These are phyloP conservation scores for Tetrahymena malaccensis DNA, from an alignment of 73 alveolate genomes.

Conservation along the genomic window DNA sequence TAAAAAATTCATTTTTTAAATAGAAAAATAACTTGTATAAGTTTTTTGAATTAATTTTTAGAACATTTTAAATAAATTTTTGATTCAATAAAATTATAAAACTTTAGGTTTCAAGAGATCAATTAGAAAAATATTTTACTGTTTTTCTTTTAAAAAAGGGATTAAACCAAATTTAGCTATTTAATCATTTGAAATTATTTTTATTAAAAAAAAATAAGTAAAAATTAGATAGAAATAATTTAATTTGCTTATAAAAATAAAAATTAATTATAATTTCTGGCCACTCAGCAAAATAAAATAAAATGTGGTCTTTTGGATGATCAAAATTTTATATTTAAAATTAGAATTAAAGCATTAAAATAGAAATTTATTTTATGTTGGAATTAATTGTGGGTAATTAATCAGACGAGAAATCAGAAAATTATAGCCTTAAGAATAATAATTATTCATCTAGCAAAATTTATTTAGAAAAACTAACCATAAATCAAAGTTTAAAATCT, in stretches of 20 bases:
- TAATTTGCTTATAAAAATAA: neutral
- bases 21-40: too few species aligned
- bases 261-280: neutral
- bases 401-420: neutral
- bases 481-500: neutral
- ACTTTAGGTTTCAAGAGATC: too few species aligned
- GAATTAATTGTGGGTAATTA: neutral
- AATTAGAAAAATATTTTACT: too few species aligned
- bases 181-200: too few species aligned
- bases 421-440: neutral
- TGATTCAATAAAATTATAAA: too few species aligned
- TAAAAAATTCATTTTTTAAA: too few species aligned
- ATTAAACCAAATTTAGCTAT: too few species aligned
- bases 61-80: too few species aligned
- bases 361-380: neutral
- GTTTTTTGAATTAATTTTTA: too few species aligned
- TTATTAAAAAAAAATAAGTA: too few species aligned
- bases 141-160: too few species aligned
- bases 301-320: neutral
- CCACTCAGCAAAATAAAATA: neutral
- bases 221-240: neutral
- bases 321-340: neutral
- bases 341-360: too few species aligned
- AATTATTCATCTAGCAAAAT: neutral
- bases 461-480: neutral